Percentiles rank a stretch among this genome's conserved stretches.
Evolutionary conservation across 163 green algal genomes (phyloP).

Genomic region (Coccomyxa subellipsoidea): DNA sequence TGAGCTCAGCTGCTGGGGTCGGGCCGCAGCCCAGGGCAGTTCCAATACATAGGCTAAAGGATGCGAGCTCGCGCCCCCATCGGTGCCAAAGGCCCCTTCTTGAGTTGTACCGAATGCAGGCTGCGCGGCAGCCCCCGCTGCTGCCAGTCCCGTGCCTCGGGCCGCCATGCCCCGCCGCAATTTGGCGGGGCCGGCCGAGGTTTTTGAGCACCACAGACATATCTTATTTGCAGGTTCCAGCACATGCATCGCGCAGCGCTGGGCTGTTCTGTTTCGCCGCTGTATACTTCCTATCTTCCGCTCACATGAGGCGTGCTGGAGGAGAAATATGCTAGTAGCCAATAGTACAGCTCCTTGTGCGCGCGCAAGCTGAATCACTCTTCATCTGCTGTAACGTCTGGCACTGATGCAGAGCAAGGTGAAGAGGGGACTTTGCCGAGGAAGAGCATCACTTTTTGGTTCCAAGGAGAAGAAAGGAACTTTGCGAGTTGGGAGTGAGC

Average conservation of each 20-base stretch:
- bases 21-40: neutral
- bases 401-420: neutral
- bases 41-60: neutral
- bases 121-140: neutral
- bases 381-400: neutral
- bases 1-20: neutral
- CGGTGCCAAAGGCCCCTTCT: neutral
- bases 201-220: neutral
- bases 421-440: neutral
- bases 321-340: too few relatives aligned
- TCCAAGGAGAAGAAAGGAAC: neutral
- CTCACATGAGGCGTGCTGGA: neutral
- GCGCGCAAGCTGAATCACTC: neutral
- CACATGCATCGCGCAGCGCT: neutral
- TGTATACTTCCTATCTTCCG: neutral
- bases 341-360: neutral
- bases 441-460: neutral
- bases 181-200: neutral
- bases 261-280: neutral
- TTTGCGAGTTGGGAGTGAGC: too few relatives aligned
- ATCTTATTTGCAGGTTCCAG: neutral
- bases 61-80: neutral
- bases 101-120: neutral
- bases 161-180: neutral
- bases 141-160: neutral